A percentile compares a stretch with the other conserved stretches of the same genome.
Evolutionary conservation across 2,329 filamentous ascomycete genomes (phyloP).

Genomic region (Celoporthe dispersa): DNA sequence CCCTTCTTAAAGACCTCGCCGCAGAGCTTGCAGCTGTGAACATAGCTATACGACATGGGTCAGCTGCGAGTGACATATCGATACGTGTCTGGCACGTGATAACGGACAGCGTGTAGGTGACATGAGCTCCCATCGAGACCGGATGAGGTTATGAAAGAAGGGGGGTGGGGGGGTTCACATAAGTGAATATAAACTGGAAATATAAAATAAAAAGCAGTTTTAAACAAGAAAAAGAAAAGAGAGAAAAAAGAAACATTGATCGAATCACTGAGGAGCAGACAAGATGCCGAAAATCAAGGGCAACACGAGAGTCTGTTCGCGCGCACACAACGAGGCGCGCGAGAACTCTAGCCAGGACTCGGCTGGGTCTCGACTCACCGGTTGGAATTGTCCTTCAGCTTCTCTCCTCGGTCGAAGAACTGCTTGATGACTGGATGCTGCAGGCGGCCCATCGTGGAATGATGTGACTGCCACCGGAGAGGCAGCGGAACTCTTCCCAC

Average conservation of each 20-base stretch:
- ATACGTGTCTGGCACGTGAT: not conserved
- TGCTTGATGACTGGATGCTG: slow-evolving; percentile 84
- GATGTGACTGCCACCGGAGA: slow-evolving; percentile 6
- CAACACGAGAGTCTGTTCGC: not conserved
- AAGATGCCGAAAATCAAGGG: not conserved
- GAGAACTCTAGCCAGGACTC: not conserved
- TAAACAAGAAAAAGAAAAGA: not conserved
- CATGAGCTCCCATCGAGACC: not conserved
- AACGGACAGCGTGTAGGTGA: not conserved
- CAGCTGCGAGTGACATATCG: slow-evolving; percentile 62
- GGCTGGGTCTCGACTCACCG: slow-evolving; percentile 64
- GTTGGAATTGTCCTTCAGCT: slow-evolving; percentile 88
- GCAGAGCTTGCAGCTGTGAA: slow-evolving; percentile 87
- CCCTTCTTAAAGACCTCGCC: slow-evolving; percentile 91
- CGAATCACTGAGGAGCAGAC: too few relatives aligned
- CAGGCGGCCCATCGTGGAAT: slow-evolving; percentile 72
- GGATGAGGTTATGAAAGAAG: not conserved
- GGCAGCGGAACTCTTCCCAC: slow-evolving; percentile 1
- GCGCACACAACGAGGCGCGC: not conserved
- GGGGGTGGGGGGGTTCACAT: not conserved
- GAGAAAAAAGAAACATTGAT: not conserved
- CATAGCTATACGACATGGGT: slow-evolving; percentile 85
- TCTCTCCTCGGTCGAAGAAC: slow-evolving; percentile 85
- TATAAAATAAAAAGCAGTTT: not conserved
- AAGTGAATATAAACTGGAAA: not conserved